Conservation (phyloP, 2,329 filamentous ascomycete species). For the Magnaporthiopsis rhizophila region DNA sequence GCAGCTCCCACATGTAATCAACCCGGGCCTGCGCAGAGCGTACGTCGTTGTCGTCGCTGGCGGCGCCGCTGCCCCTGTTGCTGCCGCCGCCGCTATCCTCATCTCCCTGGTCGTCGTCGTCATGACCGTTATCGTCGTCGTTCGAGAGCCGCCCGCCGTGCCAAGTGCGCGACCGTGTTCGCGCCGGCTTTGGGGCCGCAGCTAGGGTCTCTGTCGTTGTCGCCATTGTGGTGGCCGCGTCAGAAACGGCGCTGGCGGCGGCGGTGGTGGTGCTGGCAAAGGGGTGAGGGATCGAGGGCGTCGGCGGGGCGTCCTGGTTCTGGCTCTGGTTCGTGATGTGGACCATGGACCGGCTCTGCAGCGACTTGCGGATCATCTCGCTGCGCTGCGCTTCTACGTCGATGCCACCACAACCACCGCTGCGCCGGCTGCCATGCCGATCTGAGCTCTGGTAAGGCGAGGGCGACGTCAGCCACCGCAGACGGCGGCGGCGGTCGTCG, state of each 20-base stretch:
- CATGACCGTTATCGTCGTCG: neutral
- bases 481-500: neutral
- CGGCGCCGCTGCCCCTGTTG: neutral
- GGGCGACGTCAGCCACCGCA: neutral
- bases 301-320: neutral
- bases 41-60: neutral
- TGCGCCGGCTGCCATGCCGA: no score
- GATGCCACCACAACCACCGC: slow-evolving; percentile 14
- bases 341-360: slow-evolving; percentile 20
- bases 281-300: neutral
- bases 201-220: neutral
- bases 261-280: neutral
- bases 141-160: neutral
- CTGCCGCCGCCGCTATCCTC: neutral
- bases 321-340: neutral
- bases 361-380: slow-evolving; percentile 35
- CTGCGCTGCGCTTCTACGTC: slow-evolving; percentile 29
- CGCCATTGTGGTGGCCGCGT: neutral
- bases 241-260: no score
- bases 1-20: neutral
- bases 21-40: neutral
- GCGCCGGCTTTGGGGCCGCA: neutral
- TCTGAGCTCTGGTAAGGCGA: neutral
- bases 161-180: neutral
- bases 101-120: neutral